Evolutionary conservation across 306 rosid species (phyloP).

Genomic region (Gastrolobium villosum): DNA sequence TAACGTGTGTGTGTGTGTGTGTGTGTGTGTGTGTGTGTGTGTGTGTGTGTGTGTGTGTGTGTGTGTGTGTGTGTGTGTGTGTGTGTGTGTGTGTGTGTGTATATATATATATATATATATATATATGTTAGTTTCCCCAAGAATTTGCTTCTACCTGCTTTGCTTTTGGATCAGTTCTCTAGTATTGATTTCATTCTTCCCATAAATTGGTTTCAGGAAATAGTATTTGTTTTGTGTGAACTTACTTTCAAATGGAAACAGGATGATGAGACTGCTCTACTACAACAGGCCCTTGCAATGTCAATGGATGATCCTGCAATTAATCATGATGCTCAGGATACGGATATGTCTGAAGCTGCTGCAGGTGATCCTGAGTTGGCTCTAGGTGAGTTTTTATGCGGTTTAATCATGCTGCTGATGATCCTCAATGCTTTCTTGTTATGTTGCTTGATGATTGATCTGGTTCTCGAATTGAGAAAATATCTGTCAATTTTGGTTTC

Average conservation of each 20-base stretch:
- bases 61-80: no score
- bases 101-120: neutral
- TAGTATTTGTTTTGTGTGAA: conserved; percentile 18
- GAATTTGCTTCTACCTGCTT: conserved; percentile 8
- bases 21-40: no score
- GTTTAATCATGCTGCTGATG: neutral
- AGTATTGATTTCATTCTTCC: neutral
- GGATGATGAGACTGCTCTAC: conserved; percentile 86
- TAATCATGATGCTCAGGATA: conserved; percentile 71
- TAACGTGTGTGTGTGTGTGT: no score
- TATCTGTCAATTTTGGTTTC: conserved; percentile 3
- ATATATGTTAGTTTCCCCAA: neutral
- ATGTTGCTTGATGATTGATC: conserved; percentile 28
- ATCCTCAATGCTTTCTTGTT: neutral
- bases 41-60: no score
- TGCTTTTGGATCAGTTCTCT: conserved; percentile 11
- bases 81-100: no score
- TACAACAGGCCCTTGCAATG: conserved; percentile 99
- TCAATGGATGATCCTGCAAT: conserved; percentile 92
- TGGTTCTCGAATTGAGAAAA: conserved; percentile 26
- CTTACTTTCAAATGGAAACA: conserved; percentile 44
- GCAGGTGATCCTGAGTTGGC: conserved; percentile 92
- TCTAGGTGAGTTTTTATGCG: conserved; percentile 67
- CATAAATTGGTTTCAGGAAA: neutral
- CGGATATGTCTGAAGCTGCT: conserved; percentile 87